Evolutionary conservation across 2,329 filamentous ascomycete species (phyloP).

Genomic region (Tolypocladium amazonense): DNA sequence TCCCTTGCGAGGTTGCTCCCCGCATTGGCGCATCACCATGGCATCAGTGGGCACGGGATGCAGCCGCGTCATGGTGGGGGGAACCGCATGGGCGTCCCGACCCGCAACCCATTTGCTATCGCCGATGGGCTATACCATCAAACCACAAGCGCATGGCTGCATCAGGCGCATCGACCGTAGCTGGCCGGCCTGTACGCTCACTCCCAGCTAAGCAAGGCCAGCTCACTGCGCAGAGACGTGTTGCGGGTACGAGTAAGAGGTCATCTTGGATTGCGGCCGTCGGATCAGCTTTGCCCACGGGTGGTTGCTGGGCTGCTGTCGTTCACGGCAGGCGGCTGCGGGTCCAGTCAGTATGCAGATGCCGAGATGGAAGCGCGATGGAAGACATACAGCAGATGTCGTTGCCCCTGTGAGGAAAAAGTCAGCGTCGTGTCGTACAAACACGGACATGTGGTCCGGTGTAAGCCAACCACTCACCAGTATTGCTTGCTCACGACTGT

Average conservation of each 20-base stretch:
- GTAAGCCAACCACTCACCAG: constrained; percentile 20
- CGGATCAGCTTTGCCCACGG: constrained; percentile 28
- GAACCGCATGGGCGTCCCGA: not conserved
- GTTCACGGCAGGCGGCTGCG: constrained; percentile 27
- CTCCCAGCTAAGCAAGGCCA: not conserved
- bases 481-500: constrained; percentile 34
- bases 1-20: not conserved
- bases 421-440: constrained; percentile 12
- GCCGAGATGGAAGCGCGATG: not conserved
- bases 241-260: constrained; percentile 11
- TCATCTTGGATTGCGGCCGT: constrained; percentile 17
- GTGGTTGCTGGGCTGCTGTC: constrained; percentile 25
- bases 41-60: not conserved
- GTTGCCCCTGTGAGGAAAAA: constrained; percentile 23
- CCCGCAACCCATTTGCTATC: not conserved
- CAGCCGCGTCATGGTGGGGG: not conserved
- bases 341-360: constrained; percentile 8
- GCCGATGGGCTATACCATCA: not conserved
- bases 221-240: constrained; percentile 17
- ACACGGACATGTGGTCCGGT: not conserved
- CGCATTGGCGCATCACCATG: not conserved
- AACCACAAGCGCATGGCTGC: not conserved
- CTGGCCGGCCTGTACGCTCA: not conserved
- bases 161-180: not conserved
- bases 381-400: constrained; percentile 31